Conservation (phyloP, 2,329 filamentous ascomycete species). For the Fusarium veterinarium region DNA sequence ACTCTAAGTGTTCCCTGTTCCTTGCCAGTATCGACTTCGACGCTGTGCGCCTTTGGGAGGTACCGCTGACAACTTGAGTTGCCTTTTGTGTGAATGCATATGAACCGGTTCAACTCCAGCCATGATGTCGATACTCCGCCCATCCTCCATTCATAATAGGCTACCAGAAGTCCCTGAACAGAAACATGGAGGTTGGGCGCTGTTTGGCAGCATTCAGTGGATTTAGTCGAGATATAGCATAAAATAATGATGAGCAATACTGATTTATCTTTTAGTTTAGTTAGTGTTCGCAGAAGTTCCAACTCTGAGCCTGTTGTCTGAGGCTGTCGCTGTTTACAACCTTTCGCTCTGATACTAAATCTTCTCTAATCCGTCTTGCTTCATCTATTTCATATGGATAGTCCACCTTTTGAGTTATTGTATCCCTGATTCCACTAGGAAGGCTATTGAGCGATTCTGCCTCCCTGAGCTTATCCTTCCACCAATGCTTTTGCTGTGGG, state of each 20-base stretch:
- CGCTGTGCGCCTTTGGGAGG: slow-evolving; percentile 19
- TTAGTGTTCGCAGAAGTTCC: slow-evolving; percentile 1
- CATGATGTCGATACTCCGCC: too few species aligned
- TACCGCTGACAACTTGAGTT: slow-evolving; percentile 6
- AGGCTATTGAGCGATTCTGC: neutral
- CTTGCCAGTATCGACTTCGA: slow-evolving; percentile 24
- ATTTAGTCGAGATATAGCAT: neutral
- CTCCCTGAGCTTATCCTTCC: slow-evolving; percentile 20
- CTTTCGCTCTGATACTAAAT: slow-evolving; percentile 21
- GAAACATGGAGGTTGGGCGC: neutral
- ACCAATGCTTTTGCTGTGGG: slow-evolving; percentile 56
- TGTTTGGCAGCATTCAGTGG: too few species aligned
- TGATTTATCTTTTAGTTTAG: neutral
- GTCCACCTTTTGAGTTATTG: neutral
- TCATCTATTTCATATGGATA: slow-evolving; percentile 14
- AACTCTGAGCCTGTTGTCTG: neutral
- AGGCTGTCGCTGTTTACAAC: neutral
- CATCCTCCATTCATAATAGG: neutral
- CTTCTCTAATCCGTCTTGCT: slow-evolving; percentile 7
- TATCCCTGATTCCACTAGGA: neutral
- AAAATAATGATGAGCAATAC: too few species aligned
- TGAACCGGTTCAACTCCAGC: neutral
- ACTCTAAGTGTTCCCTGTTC: neutral
- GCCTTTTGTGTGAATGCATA: neutral
- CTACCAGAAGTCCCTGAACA: neutral